Conservation (phyloP, 345 rosid species). For the Populus euphratica region DNA sequence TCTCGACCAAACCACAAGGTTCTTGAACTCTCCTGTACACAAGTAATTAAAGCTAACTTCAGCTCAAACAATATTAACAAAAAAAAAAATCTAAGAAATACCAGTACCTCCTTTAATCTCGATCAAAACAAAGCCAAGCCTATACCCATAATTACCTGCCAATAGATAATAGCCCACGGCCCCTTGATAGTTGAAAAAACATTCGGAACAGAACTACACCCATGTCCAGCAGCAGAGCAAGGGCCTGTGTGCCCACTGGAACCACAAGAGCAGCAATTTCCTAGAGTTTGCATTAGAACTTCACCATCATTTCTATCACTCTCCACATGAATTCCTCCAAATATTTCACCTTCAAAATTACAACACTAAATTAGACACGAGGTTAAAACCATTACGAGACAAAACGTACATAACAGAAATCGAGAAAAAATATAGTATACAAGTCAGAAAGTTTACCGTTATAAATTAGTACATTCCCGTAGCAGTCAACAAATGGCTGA, state of each 20-base stretch:
- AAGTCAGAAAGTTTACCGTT: conserved; percentile 40
- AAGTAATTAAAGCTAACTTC: not conserved
- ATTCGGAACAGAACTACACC: conserved; percentile 39
- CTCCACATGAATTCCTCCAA: conserved; percentile 61
- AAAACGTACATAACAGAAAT: not conserved
- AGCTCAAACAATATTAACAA: not conserved
- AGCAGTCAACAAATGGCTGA: conserved; percentile 67
- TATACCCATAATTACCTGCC: conserved; percentile 64
- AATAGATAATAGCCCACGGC: conserved; percentile 79
- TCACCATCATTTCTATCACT: conserved; percentile 59
- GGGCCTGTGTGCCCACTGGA: conserved; percentile 15
- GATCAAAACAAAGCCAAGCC: conserved; percentile 25
- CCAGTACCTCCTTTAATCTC: not conserved
- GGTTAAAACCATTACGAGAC: not conserved
- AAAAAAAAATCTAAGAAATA: not conserved
- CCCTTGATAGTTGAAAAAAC: conserved; percentile 76
- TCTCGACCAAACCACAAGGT: conserved; percentile 93
- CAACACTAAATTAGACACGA: conserved; percentile 1
- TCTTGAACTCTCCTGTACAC: conserved; percentile 56
- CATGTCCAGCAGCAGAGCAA: conserved; percentile 26
- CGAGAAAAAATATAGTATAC: not conserved
- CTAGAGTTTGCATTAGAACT: conserved; percentile 52
- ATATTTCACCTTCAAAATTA: conserved; percentile 58
- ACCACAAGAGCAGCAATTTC: conserved; percentile 36
- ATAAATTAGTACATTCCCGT: conserved; percentile 55